Evolutionary conservation across 768 basidiomycete species (phyloP).

Genomic region (Calocera viscosa): DNA sequence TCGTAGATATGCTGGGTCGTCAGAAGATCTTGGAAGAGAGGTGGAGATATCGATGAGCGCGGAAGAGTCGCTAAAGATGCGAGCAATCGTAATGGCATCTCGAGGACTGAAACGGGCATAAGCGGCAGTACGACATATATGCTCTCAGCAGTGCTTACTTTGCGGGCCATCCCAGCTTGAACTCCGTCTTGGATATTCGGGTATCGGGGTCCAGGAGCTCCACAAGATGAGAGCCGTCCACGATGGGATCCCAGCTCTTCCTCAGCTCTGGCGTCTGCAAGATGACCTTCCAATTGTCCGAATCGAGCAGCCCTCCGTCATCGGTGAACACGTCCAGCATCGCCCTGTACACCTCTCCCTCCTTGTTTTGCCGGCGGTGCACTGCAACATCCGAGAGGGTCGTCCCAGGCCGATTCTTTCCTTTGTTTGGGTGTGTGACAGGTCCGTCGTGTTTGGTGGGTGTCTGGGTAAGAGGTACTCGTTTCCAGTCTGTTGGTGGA

Average conservation of each 20-base stretch:
- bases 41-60: slow-evolving; percentile 85
- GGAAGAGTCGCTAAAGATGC: slow-evolving; percentile 63
- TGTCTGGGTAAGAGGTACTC: slow-evolving; percentile 39
- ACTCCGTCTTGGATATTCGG: slow-evolving; percentile 79
- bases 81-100: slow-evolving; percentile 87
- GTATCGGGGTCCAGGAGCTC: slow-evolving; percentile 81
- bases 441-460: slow-evolving; percentile 18
- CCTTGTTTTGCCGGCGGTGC: slow-evolving; percentile 55
- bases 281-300: slow-evolving; percentile 72
- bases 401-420: slow-evolving; percentile 47
- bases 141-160: slow-evolving; percentile 45
- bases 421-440: slow-evolving; percentile 37
- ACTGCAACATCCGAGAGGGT: slow-evolving; percentile 62
- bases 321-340: slow-evolving; percentile 60
- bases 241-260: slow-evolving; percentile 88
- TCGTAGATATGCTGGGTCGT: slow-evolving; percentile 82
- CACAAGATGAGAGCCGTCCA: slow-evolving; percentile 66
- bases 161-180: slow-evolving; percentile 90
- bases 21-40: slow-evolving; percentile 79
- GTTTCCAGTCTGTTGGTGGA: slow-evolving; percentile 59
- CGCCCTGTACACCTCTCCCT: slow-evolving; percentile 70
- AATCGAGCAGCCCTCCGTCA: slow-evolving; percentile 46
- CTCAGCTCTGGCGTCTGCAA: slow-evolving; percentile 76
- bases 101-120: slow-evolving; percentile 47
- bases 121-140: neutral